A percentile compares a stretch with the other conserved stretches of the same genome.
Evolutionary conservation across 2,329 filamentous ascomycete species (phyloP).

Genomic region (Aureobasidium subglaciale): DNA sequence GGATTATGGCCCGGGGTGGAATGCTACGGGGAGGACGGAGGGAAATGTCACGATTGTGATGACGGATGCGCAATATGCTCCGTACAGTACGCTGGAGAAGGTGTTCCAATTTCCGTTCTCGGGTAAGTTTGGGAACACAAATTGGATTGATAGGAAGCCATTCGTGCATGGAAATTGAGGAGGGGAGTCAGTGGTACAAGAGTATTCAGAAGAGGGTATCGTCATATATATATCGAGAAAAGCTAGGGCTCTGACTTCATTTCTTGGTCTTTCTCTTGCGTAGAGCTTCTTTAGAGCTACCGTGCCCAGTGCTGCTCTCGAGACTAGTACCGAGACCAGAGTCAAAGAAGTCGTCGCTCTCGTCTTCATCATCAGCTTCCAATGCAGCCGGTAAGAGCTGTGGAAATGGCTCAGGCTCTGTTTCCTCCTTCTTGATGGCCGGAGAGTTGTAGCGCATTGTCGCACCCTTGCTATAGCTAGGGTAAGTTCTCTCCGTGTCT

Average conservation of each 20-base stretch:
- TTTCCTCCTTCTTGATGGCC: constrained; percentile 25
- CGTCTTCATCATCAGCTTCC: constrained; percentile 37
- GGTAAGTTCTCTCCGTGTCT: constrained; percentile 43
- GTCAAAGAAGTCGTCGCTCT: constrained; percentile 39
- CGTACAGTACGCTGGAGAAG: constrained; percentile 34
- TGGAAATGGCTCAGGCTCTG: constrained; percentile 16
- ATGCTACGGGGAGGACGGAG: constrained; percentile 38
- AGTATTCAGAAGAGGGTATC: neutral
- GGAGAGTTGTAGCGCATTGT: constrained; percentile 29
- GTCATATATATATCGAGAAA: neutral
- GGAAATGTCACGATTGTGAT: constrained; percentile 42
- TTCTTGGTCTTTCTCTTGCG: constrained; percentile 9
- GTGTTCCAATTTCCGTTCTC: constrained; percentile 43
- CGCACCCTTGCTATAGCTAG: constrained; percentile 38
- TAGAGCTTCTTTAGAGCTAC: neutral
- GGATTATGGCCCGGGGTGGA: constrained; percentile 47
- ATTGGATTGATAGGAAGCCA: constrained; percentile 41
- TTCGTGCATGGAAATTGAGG: constrained; percentile 6
- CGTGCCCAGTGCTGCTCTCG: constrained; percentile 32
- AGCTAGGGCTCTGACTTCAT: no score
- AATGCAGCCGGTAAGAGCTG: constrained; percentile 20
- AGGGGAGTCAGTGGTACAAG: neutral
- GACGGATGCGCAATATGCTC: constrained; percentile 30
- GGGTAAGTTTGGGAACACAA: constrained; percentile 39
- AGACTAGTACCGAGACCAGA: constrained; percentile 44